Evolutionary conservation across 768 basidiomycete species (phyloP), one percentile per base, ranked within the genome.

Genomic region (Hortiboletus campestris): DNA sequence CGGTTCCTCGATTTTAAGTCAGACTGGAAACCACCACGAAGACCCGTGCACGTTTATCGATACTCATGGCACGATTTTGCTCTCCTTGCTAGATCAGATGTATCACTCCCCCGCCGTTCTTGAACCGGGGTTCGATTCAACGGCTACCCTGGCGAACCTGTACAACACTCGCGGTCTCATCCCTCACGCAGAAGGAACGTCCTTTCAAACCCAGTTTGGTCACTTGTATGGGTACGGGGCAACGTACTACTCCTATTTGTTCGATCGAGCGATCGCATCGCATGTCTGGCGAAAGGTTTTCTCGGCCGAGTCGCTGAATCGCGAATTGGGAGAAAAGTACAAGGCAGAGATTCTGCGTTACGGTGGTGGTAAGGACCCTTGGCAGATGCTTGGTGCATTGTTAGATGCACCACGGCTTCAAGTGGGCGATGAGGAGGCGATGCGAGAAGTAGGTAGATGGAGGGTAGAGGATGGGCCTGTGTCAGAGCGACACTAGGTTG

Each of bases 141-240:
- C 94, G 0, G 65, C 73, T 0, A 78, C 82, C 28, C 75, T 90
- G 0, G 82, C 81, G 1, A 75, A 78, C 13, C 75, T 96, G 51
- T 78, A 85, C 43, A 80, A 85, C 36, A 75, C 80, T 0, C 83
- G 85, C 2, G 93, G 93, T 1, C 76, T 96, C 41, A 86, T 97
- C 22, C 92, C 93, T 0, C 83, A 91, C 51, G 91, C 94, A 0
- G 74, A 78, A 0, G 90, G 89, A 0, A 98, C 95, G 0, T 88
- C 91, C 0, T 94, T 94, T 79, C 97, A 98, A 66, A 94, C 94
- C 0, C 93, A 95, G 63, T 99, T 99, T 61, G 90, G 91, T 0
- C 97, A 99, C 68, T 75, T 99, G 6, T 95, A 89, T 65, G 94
- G 95, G 3, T 99, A 99, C 63, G 95, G 96, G 6, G 94, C 96